Percentiles rank a stretch among this genome's conserved stretches.
Evolutionary conservation across 2,329 filamentous ascomycete species (phyloP).

Genomic region (Xylogone sp.): DNA sequence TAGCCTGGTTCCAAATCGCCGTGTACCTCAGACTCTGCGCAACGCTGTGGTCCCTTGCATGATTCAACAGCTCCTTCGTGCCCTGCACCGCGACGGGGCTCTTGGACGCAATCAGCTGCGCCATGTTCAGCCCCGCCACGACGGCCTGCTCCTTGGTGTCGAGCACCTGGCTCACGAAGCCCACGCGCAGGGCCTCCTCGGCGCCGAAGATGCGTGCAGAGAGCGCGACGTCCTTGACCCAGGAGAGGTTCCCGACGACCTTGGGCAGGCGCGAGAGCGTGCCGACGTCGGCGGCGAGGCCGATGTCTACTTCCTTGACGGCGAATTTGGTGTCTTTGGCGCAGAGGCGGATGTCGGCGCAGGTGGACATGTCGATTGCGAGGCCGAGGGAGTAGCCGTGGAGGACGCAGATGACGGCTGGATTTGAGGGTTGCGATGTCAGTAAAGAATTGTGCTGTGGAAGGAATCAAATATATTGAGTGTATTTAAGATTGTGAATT

Average conservation of each 20-base stretch:
- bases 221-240: slow-evolving; percentile 76
- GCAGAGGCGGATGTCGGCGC: slow-evolving; percentile 67
- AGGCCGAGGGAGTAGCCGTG: slow-evolving; percentile 77
- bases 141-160: slow-evolving; percentile 61
- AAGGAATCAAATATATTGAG: background rate
- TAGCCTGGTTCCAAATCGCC: slow-evolving; percentile 79
- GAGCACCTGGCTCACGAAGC: slow-evolving; percentile 65
- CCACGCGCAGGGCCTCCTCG: slow-evolving; percentile 65
- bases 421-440: too few relatives aligned
- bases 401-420: slow-evolving; percentile 76
- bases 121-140: slow-evolving; percentile 58
- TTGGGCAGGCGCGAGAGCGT: slow-evolving; percentile 72
- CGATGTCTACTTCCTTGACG: slow-evolving; percentile 82
- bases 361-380: slow-evolving; percentile 69
- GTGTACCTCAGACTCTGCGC: slow-evolving; percentile 81
- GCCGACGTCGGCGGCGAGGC: slow-evolving; percentile 75
- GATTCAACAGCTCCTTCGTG: slow-evolving; percentile 84
- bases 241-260: slow-evolving; percentile 64
- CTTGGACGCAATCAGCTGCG: slow-evolving; percentile 67
- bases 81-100: slow-evolving; percentile 84
- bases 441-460: background rate
- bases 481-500: too few relatives aligned
- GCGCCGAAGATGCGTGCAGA: slow-evolving; percentile 67
- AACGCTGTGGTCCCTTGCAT: slow-evolving; percentile 72
- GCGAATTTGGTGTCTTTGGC: slow-evolving; percentile 57